Base-by-base conservation (phyloP, 2,329 filamentous ascomycete genomes). In the Aspergillus hiratsukae region DNA sequence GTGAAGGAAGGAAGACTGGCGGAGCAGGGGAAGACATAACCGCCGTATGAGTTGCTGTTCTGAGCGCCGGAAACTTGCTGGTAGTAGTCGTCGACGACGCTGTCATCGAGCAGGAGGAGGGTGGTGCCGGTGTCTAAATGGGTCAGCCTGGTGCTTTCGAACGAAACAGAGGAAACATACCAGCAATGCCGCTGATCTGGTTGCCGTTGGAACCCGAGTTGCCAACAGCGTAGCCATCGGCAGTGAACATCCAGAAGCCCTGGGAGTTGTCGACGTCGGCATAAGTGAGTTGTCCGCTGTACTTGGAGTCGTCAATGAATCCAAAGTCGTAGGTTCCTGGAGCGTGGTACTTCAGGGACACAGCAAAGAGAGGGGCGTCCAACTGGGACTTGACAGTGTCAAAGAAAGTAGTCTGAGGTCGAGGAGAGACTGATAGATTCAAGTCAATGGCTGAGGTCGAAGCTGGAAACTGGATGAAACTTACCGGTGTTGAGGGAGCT, bases 41-140 rank as follows among this genome's bases (percentile, higher is more conserved):
- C 83, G 52, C 83, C 86, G 48, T 77, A 72, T 1, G 64, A 61
- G 17, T 59, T 27, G 65, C 78, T 74, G 66, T 84, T 74, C 48
- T 73, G 61, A 0, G 87, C 78, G 3, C 83, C 80, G 7, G 65
- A 54, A 58, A 89, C 79, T 58, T 82, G 68, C 40, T 69, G 67
- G 76, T 88, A 90, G 78, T 88, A 89, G 45, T 76, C 79, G 0
- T 72, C 63, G 60, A 84, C 80, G 57, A 87, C 76, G 31, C 68
- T 62, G 54, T 78, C 68, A 27, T 83, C 82, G 19, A 87, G 72
- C 60, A 87, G 78, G 54, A 88, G 72, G 29, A 90, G 82, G 1
- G 86, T 86, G 55, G 87, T 89, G 53, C 87, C 87, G 2, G 87
- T 90, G 74, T 90, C 87, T 65, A 54, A 23, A 25, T 14, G 19